Conservation (phyloP, 805 yeast species). For the Ogataea nitratoaversa region DNA sequence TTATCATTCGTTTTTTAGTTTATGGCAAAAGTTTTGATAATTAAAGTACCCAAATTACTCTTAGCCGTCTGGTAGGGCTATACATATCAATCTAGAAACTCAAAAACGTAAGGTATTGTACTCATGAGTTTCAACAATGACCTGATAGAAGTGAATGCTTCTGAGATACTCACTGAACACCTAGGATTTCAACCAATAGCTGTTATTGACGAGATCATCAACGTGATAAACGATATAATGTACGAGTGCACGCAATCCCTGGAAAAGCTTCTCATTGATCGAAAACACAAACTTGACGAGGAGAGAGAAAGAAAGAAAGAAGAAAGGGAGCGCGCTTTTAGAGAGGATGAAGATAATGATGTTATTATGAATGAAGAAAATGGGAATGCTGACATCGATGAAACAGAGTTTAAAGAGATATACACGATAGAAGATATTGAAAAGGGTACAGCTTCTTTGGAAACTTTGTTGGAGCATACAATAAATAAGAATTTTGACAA, state of each 20-base stretch:
- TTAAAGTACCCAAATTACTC: background rate
- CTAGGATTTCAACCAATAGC: slow-evolving; percentile 81
- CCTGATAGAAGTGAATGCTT: slow-evolving; percentile 20
- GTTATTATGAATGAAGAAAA: slow-evolving; percentile 26
- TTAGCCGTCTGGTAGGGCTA: no score
- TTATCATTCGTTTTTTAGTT: no score
- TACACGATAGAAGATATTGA: slow-evolving; percentile 47
- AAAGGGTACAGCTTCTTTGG: slow-evolving; percentile 77
- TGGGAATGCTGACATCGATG: slow-evolving; percentile 3
- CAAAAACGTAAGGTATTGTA: no score
- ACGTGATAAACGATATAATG: slow-evolving; percentile 80
- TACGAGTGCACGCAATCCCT: slow-evolving; percentile 77
- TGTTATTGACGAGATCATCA: slow-evolving; percentile 80
- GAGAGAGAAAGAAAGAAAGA: slow-evolving; percentile 15
- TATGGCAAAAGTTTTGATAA: background rate
- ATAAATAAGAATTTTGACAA: slow-evolving; percentile 83
- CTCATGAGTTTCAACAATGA: background rate
- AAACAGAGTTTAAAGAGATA: slow-evolving; percentile 2
- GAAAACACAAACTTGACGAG: slow-evolving; percentile 26
- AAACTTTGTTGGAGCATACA: slow-evolving; percentile 66
- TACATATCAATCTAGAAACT: no score
- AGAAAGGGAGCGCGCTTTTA: slow-evolving; percentile 5
- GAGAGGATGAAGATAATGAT: slow-evolving; percentile 24
- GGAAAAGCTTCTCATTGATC: slow-evolving; percentile 53
- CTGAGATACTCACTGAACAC: slow-evolving; percentile 73